Evolutionary conservation across 768 basidiomycete species (phyloP).

Genomic region (Suillus subalutaceus): DNA sequence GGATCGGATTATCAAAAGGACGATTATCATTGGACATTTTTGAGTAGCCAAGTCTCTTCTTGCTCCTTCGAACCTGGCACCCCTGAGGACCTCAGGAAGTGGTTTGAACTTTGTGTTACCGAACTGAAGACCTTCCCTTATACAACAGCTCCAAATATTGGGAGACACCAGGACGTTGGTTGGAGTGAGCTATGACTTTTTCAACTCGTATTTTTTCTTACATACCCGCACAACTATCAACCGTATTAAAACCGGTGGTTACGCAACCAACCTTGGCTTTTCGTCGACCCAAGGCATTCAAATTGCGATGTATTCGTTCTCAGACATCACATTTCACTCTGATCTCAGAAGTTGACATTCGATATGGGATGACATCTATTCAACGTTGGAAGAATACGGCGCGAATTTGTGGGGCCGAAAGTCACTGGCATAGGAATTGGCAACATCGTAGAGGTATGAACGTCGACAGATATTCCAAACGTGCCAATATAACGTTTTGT

Average conservation of each 20-base stretch:
- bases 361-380: constrained; percentile 72
- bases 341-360: constrained; percentile 45
- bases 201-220: constrained; percentile 4
- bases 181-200: constrained; percentile 43
- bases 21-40: constrained; percentile 50
- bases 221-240: not conserved
- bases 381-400: constrained; percentile 47
- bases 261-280: not conserved
- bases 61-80: constrained; percentile 65
- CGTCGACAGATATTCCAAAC: not conserved
- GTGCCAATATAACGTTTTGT: not conserved
- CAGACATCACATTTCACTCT: constrained; percentile 44
- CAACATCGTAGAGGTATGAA: not conserved
- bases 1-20: constrained; percentile 41
- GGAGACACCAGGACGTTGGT: constrained; percentile 50
- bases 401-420: constrained; percentile 61
- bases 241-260: not conserved
- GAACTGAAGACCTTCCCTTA: not conserved
- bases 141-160: constrained; percentile 48
- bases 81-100: constrained; percentile 52
- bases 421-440: constrained; percentile 39
- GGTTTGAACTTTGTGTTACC: constrained; percentile 40
- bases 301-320: constrained; percentile 33
- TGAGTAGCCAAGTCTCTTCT: constrained; percentile 46
- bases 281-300: not conserved